phyloP scores from a whole-genome alignment of 768 basidiomycete genomes.

The Collybia nuda region DNA sequence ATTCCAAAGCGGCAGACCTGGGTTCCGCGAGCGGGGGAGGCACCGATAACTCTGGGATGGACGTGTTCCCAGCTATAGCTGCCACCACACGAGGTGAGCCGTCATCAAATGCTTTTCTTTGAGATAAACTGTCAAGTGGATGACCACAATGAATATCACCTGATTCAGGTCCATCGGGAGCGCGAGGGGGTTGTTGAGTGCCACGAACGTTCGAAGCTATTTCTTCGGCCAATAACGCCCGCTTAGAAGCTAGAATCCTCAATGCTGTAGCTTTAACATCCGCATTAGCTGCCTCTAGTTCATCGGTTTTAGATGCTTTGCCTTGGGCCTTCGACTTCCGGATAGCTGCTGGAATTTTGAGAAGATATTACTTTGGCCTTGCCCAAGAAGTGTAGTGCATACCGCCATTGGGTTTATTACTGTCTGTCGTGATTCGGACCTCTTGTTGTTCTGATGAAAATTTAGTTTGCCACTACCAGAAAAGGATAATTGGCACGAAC shows the following conservation, averaged over 20 bases:
- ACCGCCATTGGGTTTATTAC: background rate
- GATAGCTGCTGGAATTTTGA: no score
- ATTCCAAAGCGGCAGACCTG: no score
- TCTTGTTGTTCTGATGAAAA: background rate
- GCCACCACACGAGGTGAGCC: background rate
- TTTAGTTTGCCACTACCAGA: background rate
- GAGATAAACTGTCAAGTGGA: background rate
- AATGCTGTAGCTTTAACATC: conserved; percentile 11
- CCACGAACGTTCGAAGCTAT: conserved; percentile 7
- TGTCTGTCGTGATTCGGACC: conserved; percentile 5
- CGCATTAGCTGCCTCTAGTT: conserved; percentile 11
- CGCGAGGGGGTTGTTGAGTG: background rate
- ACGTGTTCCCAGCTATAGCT: background rate
- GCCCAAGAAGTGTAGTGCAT: background rate
- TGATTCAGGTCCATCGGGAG: background rate
- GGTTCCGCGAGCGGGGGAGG: background rate
- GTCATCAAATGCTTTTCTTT: background rate
- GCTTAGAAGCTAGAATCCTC: conserved; percentile 14
- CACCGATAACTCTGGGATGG: background rate
- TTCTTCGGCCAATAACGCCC: conserved; percentile 3
- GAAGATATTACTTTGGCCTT: no score
- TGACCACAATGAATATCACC: background rate
- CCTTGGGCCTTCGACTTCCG: background rate
- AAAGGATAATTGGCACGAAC: background rate
- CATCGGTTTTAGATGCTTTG: conserved; percentile 6